phyloP scores from a whole-genome alignment of 2,329 filamentous ascomycete genomes.

The Eurotiales sp. region DNA sequence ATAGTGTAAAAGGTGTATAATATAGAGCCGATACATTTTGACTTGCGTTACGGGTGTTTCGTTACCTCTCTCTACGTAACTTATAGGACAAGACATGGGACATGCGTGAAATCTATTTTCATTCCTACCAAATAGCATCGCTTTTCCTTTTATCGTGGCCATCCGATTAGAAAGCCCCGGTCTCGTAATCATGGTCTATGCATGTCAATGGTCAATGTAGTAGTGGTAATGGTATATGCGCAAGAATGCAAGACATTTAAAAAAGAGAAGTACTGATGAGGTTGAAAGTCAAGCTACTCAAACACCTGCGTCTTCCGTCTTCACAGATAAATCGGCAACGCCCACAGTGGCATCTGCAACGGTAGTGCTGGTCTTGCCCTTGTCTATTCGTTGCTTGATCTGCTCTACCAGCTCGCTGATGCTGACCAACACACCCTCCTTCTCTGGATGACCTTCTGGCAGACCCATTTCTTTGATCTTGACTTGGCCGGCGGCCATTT shows the following conservation, averaged over 20 bases:
- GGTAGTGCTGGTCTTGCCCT: conserved; percentile 5
- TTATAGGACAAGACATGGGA: no score
- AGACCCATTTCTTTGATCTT: conserved; percentile 84
- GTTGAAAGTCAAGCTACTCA: conserved; percentile 1
- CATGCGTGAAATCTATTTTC: background rate
- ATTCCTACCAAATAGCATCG: conserved; percentile 7
- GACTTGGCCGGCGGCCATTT: conserved; percentile 76
- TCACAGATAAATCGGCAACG: background rate
- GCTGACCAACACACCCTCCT: conserved; percentile 76
- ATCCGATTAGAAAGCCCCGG: no score
- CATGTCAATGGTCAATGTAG: background rate
- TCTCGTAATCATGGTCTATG: background rate
- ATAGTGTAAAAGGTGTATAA: no score
- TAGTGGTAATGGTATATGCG: conserved; percentile 8
- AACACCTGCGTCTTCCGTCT: conserved; percentile 20
- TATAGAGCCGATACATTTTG: no score
- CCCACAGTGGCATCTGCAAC: conserved; percentile 1
- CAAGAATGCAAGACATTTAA: conserved; percentile 1
- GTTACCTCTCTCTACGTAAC: no score
- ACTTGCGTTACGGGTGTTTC: no score
- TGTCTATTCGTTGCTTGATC: conserved; percentile 18
- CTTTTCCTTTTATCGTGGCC: conserved; percentile 8
- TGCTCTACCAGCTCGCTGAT: conserved; percentile 33
- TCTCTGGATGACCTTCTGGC: conserved; percentile 78
- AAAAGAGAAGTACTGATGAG: background rate